Percentiles rank a stretch among this genome's conserved stretches.
Conservation (phyloP, 2,329 filamentous ascomycete species). For the Aureobasidium leucospermi region DNA sequence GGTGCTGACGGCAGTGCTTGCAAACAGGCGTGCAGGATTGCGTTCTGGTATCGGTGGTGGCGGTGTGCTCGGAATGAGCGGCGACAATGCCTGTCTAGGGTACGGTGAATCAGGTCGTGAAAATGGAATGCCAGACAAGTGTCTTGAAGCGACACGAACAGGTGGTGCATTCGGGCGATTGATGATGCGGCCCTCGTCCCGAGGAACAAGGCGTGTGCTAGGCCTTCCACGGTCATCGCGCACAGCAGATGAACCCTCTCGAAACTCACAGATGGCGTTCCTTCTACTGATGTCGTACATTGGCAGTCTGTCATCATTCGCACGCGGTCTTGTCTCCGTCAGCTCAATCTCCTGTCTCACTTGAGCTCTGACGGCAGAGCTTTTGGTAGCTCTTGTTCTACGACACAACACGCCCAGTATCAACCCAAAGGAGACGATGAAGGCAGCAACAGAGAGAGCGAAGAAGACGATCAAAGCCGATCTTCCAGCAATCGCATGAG, state of each 20-base stretch:
- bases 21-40: not conserved
- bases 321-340: not conserved
- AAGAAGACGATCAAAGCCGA: not conserved
- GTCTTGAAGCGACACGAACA: not conserved
- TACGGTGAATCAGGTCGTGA: not conserved
- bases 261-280: not conserved
- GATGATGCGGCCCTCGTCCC: not conserved
- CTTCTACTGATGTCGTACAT: not conserved
- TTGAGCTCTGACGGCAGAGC: not conserved
- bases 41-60: not conserved
- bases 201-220: not conserved
- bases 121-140: not conserved
- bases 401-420: constrained; percentile 6
- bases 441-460: not conserved
- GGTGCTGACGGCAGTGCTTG: not conserved
- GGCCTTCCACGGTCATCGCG: not conserved
- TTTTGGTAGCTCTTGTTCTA: not conserved
- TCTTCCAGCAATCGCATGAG: not conserved
- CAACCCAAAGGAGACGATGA: not conserved
- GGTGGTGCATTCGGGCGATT: not conserved
- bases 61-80: not conserved
- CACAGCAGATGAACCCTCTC: not conserved
- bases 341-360: constrained; percentile 1
- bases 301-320: not conserved
- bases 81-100: not conserved